Base-by-base conservation (phyloP, 2,329 filamentous ascomycete genomes). In the Aschersonia sp. region DNA sequence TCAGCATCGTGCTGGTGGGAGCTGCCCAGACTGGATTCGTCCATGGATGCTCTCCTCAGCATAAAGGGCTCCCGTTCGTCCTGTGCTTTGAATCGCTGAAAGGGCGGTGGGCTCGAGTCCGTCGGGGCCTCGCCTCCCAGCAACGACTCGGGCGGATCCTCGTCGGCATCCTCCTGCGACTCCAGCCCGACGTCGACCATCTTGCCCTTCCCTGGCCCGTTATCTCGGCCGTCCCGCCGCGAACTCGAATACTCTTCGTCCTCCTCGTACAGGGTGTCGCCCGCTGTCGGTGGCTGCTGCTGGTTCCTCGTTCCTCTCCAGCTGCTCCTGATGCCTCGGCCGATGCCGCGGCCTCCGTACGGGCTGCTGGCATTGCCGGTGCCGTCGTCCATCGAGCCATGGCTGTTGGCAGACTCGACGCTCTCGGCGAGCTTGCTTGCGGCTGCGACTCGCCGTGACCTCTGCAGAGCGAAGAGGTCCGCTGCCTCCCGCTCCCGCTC, bases 381-480 rank as follows among this genome's bases (percentile, higher is more conserved):
- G 46, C 60, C 62, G 30, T 63, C 62, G 6, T 60, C 60, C 41
- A 66, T 49, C 3, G 65, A 68, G 0, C 56, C 63, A 12, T 59
- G 58, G 49, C 65, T 70, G 39, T 69, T 65, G 43, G 55, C 58
- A 2, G 84, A 79, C 55, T 94, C 89, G 2, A 84, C 83, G 52
- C 88, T 95, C 54, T 94, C 88, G 39, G 84, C 86, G 45, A 95
- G 68, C 55, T 85, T 80, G 63, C 84, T 87, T 11, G 83, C 81
- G 11, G 87, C 87, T 59, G 95, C 90, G 49, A 95, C 86, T 44
- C 89, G 78, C 55, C 92, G 78, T 54, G 90, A 97, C 55, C 84
- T 77, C 64, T 97, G 89, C 49, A 98, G 70, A 5, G 90, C 90
- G 65, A 89, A 94, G 54, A 92, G 81, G 65, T 97, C 92, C n/a